These are phyloP conservation scores for Aspergillus conjunctus DNA, from an alignment of 495 filamentous ascomycete genomes.

Conservation along the genomic window DNA sequence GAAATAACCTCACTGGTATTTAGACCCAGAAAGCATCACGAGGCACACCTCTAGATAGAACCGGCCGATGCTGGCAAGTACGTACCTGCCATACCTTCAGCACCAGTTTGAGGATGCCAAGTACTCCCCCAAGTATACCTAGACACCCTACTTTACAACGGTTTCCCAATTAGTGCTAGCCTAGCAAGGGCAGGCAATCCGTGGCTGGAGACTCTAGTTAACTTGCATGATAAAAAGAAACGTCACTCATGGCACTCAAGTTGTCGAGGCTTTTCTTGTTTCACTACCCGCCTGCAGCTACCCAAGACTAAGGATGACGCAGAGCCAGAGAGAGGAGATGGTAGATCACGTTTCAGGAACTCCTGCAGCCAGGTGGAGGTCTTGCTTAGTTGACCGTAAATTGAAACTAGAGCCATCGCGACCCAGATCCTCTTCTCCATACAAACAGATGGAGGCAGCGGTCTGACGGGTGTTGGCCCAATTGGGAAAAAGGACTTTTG, in stretches of 20 bases:
- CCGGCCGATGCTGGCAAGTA: constrained; percentile 24
- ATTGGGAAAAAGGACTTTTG: constrained; percentile 12
- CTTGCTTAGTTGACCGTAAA: constrained; percentile 51
- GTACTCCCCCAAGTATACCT: constrained; percentile 19
- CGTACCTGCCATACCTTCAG: constrained; percentile 28
- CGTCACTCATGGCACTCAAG: constrained; percentile 17
- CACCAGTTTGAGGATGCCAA: constrained; percentile 24
- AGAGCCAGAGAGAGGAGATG: constrained; percentile 26
- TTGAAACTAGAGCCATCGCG: constrained; percentile 14
- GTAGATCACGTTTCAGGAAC: constrained; percentile 34
- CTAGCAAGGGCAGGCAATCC: constrained; percentile 10
- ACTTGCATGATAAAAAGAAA: constrained; percentile 6
- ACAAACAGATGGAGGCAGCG: constrained; percentile 38
- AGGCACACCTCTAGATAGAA: constrained; percentile 24
- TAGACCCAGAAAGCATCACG: constrained; percentile 27
- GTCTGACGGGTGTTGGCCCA: constrained; percentile 21
- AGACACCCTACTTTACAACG: constrained; percentile 20
- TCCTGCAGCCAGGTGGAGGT: constrained; percentile 53
- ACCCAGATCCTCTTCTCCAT: constrained; percentile 24
- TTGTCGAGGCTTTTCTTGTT: constrained; percentile 44
- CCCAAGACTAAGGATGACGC: constrained; percentile 33
- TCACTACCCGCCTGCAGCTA: constrained; percentile 39
- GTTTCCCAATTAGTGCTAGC: constrained; percentile 14
- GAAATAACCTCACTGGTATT: constrained; percentile 27
- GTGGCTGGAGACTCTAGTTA: constrained; percentile 1